Evolutionary conservation across 1,284 basidiomycete species (phyloP).

Genomic region (Fomitiporia mediterranea): DNA sequence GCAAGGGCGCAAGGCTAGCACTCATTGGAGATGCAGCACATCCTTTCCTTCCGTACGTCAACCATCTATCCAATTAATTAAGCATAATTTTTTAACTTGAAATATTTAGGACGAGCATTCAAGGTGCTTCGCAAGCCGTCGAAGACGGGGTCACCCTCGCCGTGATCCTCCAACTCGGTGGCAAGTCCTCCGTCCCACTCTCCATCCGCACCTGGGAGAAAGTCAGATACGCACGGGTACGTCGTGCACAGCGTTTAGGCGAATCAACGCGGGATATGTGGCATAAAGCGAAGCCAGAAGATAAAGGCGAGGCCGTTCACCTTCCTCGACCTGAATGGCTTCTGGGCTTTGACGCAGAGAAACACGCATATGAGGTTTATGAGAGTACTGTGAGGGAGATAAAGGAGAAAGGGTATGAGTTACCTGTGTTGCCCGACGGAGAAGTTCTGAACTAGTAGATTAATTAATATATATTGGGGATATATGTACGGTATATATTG

Average conservation of each 20-base stretch:
- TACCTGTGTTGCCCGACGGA: conserved; percentile 20
- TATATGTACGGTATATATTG: too few relatives aligned
- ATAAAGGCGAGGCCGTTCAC: conserved; percentile 21
- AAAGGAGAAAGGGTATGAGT: conserved; percentile 27
- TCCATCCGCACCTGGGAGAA: conserved; percentile 28
- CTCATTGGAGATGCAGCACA: conserved; percentile 32
- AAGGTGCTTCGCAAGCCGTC: conserved; percentile 30
- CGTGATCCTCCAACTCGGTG: conserved; percentile 24
- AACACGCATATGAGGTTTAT: conserved; percentile 26
- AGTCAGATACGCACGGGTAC: conserved; percentile 29
- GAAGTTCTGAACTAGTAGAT: background rate
- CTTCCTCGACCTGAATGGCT: conserved; percentile 30
- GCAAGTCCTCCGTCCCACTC: conserved; percentile 24
- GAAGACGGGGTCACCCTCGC: conserved; percentile 31
- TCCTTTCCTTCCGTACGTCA: conserved; percentile 28
- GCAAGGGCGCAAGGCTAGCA: conserved; percentile 24
- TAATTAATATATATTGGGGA: too few relatives aligned
- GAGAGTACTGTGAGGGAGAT: conserved; percentile 25
- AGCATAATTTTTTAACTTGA: background rate
- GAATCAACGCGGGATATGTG: conserved; percentile 29
- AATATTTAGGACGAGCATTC: conserved; percentile 25
- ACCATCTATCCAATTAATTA: background rate
- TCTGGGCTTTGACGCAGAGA: conserved; percentile 28
- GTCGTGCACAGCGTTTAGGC: conserved; percentile 26
- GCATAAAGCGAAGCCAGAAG: conserved; percentile 26